Evolutionary conservation across 495 filamentous ascomycete genomes (phyloP), one percentile per base, ranked within the genome.

Genomic region (Acidiella bohemica): DNA sequence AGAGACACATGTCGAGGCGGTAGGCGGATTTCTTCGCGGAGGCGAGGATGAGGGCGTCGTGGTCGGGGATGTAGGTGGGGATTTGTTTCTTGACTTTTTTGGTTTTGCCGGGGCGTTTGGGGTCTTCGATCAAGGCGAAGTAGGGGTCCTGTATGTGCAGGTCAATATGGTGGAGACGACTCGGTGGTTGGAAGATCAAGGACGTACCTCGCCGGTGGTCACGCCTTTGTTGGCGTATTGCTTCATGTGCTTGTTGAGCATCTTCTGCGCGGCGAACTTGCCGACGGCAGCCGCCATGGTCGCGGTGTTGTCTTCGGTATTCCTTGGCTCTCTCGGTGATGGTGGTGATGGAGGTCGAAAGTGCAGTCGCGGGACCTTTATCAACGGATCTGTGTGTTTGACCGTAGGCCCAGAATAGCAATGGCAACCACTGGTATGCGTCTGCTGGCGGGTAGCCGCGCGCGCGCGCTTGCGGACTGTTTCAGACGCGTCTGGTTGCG

Each of bases 11-110:
- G 59, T 97, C 90, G 26, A 93, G 72, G 17, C 67, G 62, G 59
- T 92, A 90, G 20, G 90, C 87, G 41, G 77, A 68, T 46, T 75
- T 67, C 52, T 88, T 84, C 48, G 92, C 80, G 32, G 75, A 74
- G 28, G 74, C 81, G 32, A 97, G 73, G 53, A 93, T 70, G 39
- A 77, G 68, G 49, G 67, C 71, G 59, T 97, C 92, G 43, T 90
- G 75, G 5, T 74, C 60, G 6, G 85, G 85, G 36, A 95, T 68
- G 16, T 63, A 64, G 47, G 43, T 44, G 18, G 61, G 60, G 21
- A 63, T 49, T 46, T 61, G 53, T 46, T 59, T 60, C 49, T 60
- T 61, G 43, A 61, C 54, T 32, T 64, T 64, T 44, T 60, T 61
- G 23, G 29, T 34, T 32, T 60, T 59, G 48, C 53, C 55, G 19